A percentile compares a stretch with the other conserved stretches of the same genome.
Evolutionary conservation across 768 basidiomycete genomes (phyloP).

Genomic region (Suillus discolor): DNA sequence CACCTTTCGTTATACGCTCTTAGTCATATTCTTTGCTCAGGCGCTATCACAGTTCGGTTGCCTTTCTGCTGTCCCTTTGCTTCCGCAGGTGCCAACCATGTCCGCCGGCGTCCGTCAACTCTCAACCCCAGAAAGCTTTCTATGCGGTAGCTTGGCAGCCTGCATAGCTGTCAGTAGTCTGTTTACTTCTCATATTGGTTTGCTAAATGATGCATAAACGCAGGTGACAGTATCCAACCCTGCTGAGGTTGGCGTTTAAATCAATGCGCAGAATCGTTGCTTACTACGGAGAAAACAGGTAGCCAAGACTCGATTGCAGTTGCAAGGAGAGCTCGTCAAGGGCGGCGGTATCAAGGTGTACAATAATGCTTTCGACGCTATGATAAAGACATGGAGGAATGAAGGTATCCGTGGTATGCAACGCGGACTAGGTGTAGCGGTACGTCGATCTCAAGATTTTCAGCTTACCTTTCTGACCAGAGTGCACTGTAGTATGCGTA

Average conservation of each 20-base stretch:
- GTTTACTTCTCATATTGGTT: background rate
- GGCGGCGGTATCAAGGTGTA: slow-evolving; percentile 76
- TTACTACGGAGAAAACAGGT: slow-evolving; percentile 40
- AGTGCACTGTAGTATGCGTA: slow-evolving; percentile 71
- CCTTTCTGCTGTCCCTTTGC: background rate
- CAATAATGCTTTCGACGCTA: slow-evolving; percentile 84
- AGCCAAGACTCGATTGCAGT: slow-evolving; percentile 92
- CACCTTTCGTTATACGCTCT: background rate
- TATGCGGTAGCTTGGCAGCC: slow-evolving; percentile 90
- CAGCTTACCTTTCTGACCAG: slow-evolving; percentile 14
- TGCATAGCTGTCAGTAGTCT: slow-evolving; percentile 73
- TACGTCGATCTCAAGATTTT: slow-evolving; percentile 40
- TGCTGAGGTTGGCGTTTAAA: slow-evolving; percentile 44
- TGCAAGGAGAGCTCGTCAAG: slow-evolving; percentile 93
- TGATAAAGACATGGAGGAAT: slow-evolving; percentile 84
- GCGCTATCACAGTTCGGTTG: background rate
- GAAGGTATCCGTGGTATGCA: slow-evolving; percentile 93
- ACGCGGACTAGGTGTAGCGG: slow-evolving; percentile 88
- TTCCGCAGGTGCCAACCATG: background rate
- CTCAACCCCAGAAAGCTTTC: slow-evolving; percentile 78
- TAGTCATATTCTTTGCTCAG: background rate
- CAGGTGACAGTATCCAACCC: slow-evolving; percentile 68
- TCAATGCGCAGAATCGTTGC: background rate
- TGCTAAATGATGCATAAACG: background rate
- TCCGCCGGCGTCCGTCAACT: slow-evolving; percentile 35